phyloP scores from a whole-genome alignment of 768 basidiomycete genomes.

The Rhizopogon vulgaris region DNA sequence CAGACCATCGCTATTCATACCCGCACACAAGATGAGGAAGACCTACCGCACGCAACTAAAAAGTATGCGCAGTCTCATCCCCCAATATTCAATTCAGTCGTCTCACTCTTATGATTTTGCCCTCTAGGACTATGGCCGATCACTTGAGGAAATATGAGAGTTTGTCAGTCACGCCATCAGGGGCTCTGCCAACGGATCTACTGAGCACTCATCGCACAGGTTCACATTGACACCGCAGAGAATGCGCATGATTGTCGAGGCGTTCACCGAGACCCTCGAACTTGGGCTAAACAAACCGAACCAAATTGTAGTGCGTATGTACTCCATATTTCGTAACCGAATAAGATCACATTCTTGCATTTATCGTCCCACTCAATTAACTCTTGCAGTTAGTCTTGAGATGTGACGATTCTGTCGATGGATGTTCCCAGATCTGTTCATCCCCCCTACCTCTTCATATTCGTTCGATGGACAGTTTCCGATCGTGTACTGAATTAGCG shows the following conservation, averaged over 20 bases:
- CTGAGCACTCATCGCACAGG: constrained; percentile 29
- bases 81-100: neutral
- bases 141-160: constrained; percentile 88
- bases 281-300: constrained; percentile 74
- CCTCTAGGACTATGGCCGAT: constrained; percentile 81
- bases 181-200: constrained; percentile 5
- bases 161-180: constrained; percentile 46
- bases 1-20: constrained; percentile 84
- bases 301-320: constrained; percentile 79
- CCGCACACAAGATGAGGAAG: constrained; percentile 80
- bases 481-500: constrained; percentile 6
- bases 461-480: neutral
- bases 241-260: constrained; percentile 96
- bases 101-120: constrained; percentile 1
- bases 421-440: neutral
- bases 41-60: constrained; percentile 91
- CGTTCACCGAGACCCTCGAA: constrained; percentile 90
- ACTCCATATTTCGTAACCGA: neutral
- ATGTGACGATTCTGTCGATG: neutral
- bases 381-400: neutral
- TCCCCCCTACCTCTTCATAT: too few relatives aligned
- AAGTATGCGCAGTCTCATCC: constrained; percentile 43
- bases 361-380: constrained; percentile 2
- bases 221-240: constrained; percentile 85
- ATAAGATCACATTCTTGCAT: constrained; percentile 3